A percentile compares a stretch with the other conserved stretches of the same genome.
These are phyloP conservation scores for Trichoderma erinaceum DNA, from an alignment of 495 filamentous ascomycete species.

Conservation along the genomic window DNA sequence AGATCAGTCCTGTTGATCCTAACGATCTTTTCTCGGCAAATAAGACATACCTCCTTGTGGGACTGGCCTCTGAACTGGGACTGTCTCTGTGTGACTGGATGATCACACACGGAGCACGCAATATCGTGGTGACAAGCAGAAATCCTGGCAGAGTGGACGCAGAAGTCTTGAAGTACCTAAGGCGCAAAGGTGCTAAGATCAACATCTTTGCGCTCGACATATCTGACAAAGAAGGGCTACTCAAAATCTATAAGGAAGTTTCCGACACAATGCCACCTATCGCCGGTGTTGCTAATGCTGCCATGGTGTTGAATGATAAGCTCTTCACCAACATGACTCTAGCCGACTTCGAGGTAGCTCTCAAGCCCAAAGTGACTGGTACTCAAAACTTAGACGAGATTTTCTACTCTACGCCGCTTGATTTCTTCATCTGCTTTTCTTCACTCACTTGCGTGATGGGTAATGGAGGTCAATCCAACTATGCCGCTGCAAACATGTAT, in stretches of 20 bases:
- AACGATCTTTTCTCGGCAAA: not conserved
- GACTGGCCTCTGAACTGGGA: not conserved
- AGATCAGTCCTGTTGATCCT: no score
- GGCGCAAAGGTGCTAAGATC: not conserved
- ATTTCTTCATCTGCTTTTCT: conserved; percentile 53
- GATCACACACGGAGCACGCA: not conserved
- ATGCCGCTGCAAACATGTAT: conserved; percentile 47
- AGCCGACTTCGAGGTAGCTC: no score
- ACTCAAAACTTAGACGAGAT: conserved; percentile 36
- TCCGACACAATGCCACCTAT: not conserved
- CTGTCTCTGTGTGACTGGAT: not conserved
- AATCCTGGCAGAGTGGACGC: no score
- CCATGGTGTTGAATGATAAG: conserved; percentile 24
- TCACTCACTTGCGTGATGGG: conserved; percentile 42
- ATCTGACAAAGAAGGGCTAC: not conserved
- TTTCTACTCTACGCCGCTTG: conserved; percentile 32
- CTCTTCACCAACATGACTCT: not conserved
- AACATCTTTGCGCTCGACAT: not conserved
- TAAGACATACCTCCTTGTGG: not conserved
- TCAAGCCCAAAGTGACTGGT: no score
- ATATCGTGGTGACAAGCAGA: not conserved
- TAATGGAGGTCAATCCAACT: conserved; percentile 42
- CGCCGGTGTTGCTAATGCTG: not conserved
- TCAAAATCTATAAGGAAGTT: not conserved
- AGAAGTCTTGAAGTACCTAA: not conserved